Percentiles rank a stretch among this genome's conserved stretches.
phyloP scores from a whole-genome alignment of 192 early-diverging fungal species.

The Coemansia sp. region DNA sequence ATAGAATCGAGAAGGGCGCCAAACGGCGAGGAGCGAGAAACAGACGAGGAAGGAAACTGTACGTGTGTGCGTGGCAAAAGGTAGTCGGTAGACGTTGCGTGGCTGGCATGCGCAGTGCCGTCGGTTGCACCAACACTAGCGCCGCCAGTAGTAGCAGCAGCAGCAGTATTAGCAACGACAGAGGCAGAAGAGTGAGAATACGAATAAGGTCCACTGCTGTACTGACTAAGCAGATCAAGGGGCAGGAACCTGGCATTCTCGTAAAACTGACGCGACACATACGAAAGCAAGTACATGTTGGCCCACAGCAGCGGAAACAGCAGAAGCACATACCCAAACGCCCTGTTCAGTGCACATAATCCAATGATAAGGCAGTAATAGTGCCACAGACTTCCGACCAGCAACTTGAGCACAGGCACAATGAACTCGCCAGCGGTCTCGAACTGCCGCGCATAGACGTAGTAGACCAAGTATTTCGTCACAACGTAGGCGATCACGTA shows the following conservation, averaged over 20 bases:
- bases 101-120: constrained; percentile 17
- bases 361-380: constrained; percentile 54
- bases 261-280: constrained; percentile 46
- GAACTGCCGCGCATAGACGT: constrained; percentile 73
- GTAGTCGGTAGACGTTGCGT: constrained; percentile 47
- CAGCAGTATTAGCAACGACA: background rate
- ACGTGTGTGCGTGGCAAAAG: constrained; percentile 36
- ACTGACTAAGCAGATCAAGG: constrained; percentile 22
- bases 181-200: background rate
- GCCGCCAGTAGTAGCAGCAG: background rate
- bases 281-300: constrained; percentile 43
- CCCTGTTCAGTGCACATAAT: constrained; percentile 46
- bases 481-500: constrained; percentile 65
- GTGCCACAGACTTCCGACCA: constrained; percentile 50
- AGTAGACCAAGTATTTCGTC: constrained; percentile 74
- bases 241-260: constrained; percentile 43
- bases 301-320: constrained; percentile 48
- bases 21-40: constrained; percentile 18
- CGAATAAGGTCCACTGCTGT: background rate
- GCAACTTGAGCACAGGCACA: constrained; percentile 45
- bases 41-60: background rate
- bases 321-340: constrained; percentile 40
- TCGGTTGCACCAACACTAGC: background rate
- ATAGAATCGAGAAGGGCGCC: constrained; percentile 23
- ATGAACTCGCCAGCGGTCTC: constrained; percentile 65